These are phyloP conservation scores for Carpinus viminea DNA, from an alignment of 306 rosid genomes.

Conservation along the genomic window DNA sequence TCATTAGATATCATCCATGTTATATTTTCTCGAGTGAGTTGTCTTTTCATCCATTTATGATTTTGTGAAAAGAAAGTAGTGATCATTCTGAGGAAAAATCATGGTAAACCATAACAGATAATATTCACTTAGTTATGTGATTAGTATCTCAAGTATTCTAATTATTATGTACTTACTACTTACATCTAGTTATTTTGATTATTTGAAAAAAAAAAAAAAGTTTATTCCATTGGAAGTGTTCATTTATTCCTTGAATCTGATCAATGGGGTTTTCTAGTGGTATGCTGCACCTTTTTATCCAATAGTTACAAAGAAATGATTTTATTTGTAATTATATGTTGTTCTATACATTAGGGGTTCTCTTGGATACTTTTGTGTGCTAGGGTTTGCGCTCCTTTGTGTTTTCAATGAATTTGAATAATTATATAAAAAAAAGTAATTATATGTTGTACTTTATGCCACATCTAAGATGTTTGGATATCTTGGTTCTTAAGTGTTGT, in stretches of 20 bases:
- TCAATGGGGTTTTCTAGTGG: neutral
- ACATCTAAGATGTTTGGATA: neutral
- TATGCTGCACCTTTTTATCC: neutral
- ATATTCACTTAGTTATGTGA: neutral
- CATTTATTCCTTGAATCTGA: neutral
- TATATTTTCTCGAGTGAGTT: neutral
- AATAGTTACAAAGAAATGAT: neutral
- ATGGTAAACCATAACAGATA: neutral
- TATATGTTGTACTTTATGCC: neutral
- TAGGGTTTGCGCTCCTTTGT: no score
- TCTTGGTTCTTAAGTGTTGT: neutral
- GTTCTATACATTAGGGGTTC: no score
- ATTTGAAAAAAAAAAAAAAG: neutral
- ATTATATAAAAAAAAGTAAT: neutral
- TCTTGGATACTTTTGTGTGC: no score
- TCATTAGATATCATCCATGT: slow-evolving; percentile 8
- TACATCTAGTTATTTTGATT: neutral
- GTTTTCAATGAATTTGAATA: no score
- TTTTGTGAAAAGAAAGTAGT: neutral
- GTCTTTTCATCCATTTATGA: slow-evolving; percentile 7
- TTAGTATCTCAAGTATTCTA: neutral
- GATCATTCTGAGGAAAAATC: neutral
- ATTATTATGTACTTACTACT: no score
- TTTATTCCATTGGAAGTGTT: neutral
- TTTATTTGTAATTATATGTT: neutral